These are phyloP conservation scores for Hymenoscyphus infarciens DNA, from an alignment of 2,329 filamentous ascomycete genomes.

Conservation along the genomic window DNA sequence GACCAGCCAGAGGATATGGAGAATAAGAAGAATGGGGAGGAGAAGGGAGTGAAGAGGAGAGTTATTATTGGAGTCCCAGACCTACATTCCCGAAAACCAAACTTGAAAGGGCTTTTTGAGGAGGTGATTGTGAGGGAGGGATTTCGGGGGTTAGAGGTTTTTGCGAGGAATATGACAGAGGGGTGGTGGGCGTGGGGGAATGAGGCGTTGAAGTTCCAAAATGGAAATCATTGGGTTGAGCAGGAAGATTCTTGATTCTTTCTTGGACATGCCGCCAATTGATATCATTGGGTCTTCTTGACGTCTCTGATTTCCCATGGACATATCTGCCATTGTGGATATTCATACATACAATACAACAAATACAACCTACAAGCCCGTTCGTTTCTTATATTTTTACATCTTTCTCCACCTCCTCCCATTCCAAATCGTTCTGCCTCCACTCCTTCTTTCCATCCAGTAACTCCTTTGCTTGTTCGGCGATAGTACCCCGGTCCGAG, in stretches of 20 bases:
- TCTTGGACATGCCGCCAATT: neutral
- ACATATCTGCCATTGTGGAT: neutral
- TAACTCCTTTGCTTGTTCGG: constrained; percentile 60
- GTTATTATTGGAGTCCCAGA: constrained; percentile 70
- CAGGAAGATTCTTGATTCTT: constrained; percentile 14
- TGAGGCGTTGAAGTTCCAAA: constrained; percentile 68
- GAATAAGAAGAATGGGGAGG: neutral
- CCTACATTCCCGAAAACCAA: constrained; percentile 75
- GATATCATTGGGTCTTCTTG: constrained; percentile 13
- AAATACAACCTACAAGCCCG: neutral
- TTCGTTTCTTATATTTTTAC: constrained; percentile 24
- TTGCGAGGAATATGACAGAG: constrained; percentile 68
- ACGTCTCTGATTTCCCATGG: no score
- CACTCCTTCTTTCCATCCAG: constrained; percentile 59
- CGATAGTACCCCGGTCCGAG: constrained; percentile 44
- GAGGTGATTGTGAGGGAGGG: constrained; percentile 45
- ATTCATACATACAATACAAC: constrained; percentile 27
- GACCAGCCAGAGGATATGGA: neutral
- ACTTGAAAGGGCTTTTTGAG: constrained; percentile 58
- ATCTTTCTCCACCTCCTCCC: constrained; percentile 33
- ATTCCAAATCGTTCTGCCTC: constrained; percentile 39
- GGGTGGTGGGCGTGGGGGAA: constrained; percentile 81
- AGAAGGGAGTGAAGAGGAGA: constrained; percentile 41
- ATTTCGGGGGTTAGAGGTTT: constrained; percentile 67
- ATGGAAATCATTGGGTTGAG: constrained; percentile 44